Evolutionary conservation across 768 basidiomycete species (phyloP).

Genomic region (Neoboletus magnificus): DNA sequence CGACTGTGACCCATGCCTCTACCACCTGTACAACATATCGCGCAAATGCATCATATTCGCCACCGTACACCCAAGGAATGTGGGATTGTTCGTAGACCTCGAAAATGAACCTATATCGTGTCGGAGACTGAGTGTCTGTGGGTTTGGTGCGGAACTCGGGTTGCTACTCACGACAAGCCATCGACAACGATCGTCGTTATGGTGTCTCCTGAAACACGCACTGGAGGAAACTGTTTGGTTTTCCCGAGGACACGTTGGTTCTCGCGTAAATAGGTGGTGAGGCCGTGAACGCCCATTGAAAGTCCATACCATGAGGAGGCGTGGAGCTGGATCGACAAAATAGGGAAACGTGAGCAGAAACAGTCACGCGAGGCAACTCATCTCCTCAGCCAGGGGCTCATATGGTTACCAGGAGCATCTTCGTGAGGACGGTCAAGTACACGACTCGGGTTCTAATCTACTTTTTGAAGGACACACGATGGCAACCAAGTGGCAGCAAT

Average conservation of each 20-base stretch:
- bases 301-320: constrained; percentile 9
- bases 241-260: constrained; percentile 39
- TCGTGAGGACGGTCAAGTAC: too few species aligned
- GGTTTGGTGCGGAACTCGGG: neutral
- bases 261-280: constrained; percentile 50
- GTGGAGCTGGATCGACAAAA: neutral
- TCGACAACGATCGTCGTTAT: constrained; percentile 64
- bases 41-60: constrained; percentile 64
- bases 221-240: constrained; percentile 30
- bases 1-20: constrained; percentile 64
- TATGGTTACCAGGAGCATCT: too few species aligned
- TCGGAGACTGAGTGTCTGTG: constrained; percentile 7
- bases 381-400: too few species aligned
- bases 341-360: too few species aligned
- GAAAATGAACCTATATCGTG: constrained; percentile 65
- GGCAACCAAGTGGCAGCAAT: too few species aligned
- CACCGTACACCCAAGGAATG: constrained; percentile 84
- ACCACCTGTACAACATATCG: constrained; percentile 49
- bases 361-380: too few species aligned
- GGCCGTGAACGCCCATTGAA: constrained; percentile 50
- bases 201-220: constrained; percentile 2
- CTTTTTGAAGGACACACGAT: too few species aligned
- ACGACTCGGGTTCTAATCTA: too few species aligned
- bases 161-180: constrained; percentile 79
- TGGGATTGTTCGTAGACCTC: constrained; percentile 54